Conservation (phyloP, 1,284 basidiomycete species). For the Ganoderma lingzhi region DNA sequence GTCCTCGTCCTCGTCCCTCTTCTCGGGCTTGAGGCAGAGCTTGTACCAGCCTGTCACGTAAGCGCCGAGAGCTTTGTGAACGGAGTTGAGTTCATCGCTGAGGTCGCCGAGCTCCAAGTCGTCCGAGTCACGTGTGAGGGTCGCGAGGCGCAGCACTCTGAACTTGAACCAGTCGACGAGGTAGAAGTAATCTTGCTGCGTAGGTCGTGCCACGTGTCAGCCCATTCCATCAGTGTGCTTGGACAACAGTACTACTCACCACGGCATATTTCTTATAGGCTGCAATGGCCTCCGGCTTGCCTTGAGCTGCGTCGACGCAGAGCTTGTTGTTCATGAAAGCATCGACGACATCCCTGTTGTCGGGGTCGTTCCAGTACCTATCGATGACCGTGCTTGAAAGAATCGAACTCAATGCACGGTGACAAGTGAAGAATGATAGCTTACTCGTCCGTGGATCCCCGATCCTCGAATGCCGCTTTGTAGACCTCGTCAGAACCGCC, state of each 20-base stretch:
- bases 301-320: not conserved
- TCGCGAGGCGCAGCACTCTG: conserved; percentile 1
- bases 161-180: conserved; percentile 2
- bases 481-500: not conserved
- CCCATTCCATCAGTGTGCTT: no score
- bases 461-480: not conserved
- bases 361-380: not conserved
- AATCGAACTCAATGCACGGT: not conserved
- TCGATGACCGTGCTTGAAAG: not conserved
- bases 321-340: conserved; percentile 1
- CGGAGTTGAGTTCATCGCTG: not conserved
- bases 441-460: not conserved
- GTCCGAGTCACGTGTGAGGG: not conserved
- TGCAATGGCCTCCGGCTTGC: not conserved
- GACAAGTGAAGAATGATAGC: not conserved
- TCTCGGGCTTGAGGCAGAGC: not conserved
- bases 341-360: not conserved
- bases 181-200: not conserved
- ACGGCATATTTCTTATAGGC: not conserved
- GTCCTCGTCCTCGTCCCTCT: not conserved
- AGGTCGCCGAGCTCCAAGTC: not conserved
- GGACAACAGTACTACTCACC: not conserved
- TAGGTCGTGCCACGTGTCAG: no score
- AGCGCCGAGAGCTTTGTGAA: not conserved
- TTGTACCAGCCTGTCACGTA: not conserved